A percentile compares a stretch with the other conserved stretches of the same genome.
These are phyloP conservation scores for Gyrodon lividus DNA, from an alignment of 768 basidiomycete genomes.

Conservation along the genomic window DNA sequence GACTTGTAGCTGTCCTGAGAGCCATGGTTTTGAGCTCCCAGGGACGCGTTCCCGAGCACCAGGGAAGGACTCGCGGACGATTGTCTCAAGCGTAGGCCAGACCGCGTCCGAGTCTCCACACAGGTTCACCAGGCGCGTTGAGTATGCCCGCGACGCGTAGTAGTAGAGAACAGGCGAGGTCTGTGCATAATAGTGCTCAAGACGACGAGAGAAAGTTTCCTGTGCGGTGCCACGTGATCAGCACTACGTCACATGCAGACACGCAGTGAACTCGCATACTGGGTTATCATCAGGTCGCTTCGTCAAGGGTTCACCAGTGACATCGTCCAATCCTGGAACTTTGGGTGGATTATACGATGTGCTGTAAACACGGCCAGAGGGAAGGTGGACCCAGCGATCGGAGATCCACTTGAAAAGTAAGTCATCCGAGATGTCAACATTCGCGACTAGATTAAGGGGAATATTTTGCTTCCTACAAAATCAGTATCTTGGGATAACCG, in stretches of 20 bases:
- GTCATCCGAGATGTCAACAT: slow-evolving; percentile 80
- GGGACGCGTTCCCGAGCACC: slow-evolving; percentile 48
- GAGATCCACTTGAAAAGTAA: slow-evolving; percentile 80
- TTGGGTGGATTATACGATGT: slow-evolving; percentile 81
- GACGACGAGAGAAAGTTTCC: slow-evolving; percentile 76
- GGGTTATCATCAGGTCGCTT: slow-evolving; percentile 88
- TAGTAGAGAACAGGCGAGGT: slow-evolving; percentile 82
- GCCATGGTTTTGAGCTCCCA: slow-evolving; percentile 11
- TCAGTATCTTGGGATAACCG: neutral
- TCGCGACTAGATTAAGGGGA: slow-evolving; percentile 76
- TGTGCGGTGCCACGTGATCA: slow-evolving; percentile 30
- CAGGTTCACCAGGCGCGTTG: slow-evolving; percentile 53
- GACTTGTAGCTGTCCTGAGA: slow-evolving; percentile 16
- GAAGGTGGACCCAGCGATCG: slow-evolving; percentile 82
- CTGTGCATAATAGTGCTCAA: slow-evolving; percentile 71
- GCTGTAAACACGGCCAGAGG: slow-evolving; percentile 88
- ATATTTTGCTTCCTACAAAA: slow-evolving; percentile 51
- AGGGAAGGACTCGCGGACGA: slow-evolving; percentile 56
- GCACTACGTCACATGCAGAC: neutral
- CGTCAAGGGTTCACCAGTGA: slow-evolving; percentile 78
- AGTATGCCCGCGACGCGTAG: slow-evolving; percentile 47
- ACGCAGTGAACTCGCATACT: slow-evolving; percentile 41
- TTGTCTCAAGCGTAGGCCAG: slow-evolving; percentile 73
- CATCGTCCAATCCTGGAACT: slow-evolving; percentile 74
- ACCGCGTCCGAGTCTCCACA: slow-evolving; percentile 74